Percentiles rank a stretch among this genome's conserved stretches.
Conservation (phyloP, 208 protist genomes). For the Acanthamoeba royreba region DNA sequence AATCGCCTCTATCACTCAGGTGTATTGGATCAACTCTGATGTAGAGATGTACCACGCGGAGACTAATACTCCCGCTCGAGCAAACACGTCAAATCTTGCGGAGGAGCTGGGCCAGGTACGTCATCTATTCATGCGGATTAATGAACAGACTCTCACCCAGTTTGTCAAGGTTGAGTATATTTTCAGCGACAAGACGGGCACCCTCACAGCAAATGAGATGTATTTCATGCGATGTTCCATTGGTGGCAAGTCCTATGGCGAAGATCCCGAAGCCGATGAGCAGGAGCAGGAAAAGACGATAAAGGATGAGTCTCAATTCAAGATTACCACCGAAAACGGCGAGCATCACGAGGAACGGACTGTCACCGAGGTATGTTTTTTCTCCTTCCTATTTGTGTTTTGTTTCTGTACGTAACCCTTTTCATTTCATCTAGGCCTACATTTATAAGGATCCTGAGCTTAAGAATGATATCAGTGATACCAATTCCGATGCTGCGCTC, state of each 20-base stretch:
- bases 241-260: constrained; percentile 48
- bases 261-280: not conserved
- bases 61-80: constrained; percentile 72
- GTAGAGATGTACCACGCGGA: constrained; percentile 64
- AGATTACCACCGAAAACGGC: not conserved
- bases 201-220: constrained; percentile 84
- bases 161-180: constrained; percentile 54
- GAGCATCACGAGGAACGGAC: not conserved
- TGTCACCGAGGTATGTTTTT: not conserved
- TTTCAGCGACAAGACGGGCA: constrained; percentile 87
- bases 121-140: not conserved
- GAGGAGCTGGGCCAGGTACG: constrained; percentile 80
- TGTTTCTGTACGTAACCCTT: not conserved
- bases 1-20: not conserved
- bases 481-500: not conserved
- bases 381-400: not conserved
- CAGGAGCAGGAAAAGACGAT: not conserved
- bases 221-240: constrained; percentile 72
- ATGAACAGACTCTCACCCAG: not conserved
- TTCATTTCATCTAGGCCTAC: not conserved
- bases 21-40: constrained; percentile 55
- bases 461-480: not conserved
- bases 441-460: constrained; percentile 7
- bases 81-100: constrained; percentile 81
- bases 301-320: not conserved